These are phyloP conservation scores for Plantago rigida DNA, from an alignment of 305 asterid genomes.

Conservation along the genomic window DNA sequence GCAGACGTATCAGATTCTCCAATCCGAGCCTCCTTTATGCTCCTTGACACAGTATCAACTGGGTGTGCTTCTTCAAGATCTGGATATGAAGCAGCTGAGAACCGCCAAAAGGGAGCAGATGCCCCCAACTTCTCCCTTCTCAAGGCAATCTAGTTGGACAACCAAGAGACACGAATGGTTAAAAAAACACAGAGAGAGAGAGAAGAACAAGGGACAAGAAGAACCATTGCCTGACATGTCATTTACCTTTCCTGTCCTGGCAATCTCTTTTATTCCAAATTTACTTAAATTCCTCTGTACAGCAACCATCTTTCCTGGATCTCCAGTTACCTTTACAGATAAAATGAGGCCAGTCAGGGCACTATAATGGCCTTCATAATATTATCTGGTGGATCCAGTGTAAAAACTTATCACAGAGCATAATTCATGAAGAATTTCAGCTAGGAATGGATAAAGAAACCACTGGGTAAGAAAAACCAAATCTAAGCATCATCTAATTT, in stretches of 20 bases:
- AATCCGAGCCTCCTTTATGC: slow-evolving; percentile 29
- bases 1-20: slow-evolving; percentile 46
- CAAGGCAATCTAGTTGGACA: slow-evolving; percentile 69
- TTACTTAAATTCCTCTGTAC: slow-evolving; percentile 76
- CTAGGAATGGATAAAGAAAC: no score
- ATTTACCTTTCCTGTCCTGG: slow-evolving; percentile 87
- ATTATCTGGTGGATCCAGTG: no score
- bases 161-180: slow-evolving; percentile 7
- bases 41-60: slow-evolving; percentile 35
- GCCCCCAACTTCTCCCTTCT: slow-evolving; percentile 96
- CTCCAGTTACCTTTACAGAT: slow-evolving; percentile 72
- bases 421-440: no score
- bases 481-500: no score
- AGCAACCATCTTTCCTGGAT: slow-evolving; percentile 95
- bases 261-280: slow-evolving; percentile 88
- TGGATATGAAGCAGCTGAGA: slow-evolving; percentile 95
- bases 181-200: slow-evolving; percentile 13
- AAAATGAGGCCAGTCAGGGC: slow-evolving; percentile 15
- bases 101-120: slow-evolving; percentile 97
- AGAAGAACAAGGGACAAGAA: slow-evolving; percentile 4
- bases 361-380: neutral
- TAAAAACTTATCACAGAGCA: neutral
- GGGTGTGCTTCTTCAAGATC: slow-evolving; percentile 66
- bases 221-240: slow-evolving; percentile 5
- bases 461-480: no score